Percentiles rank a stretch among this genome's conserved stretches.
Conservation (phyloP, 441 rosid species). For the Pelargonium hybrid region DNA sequence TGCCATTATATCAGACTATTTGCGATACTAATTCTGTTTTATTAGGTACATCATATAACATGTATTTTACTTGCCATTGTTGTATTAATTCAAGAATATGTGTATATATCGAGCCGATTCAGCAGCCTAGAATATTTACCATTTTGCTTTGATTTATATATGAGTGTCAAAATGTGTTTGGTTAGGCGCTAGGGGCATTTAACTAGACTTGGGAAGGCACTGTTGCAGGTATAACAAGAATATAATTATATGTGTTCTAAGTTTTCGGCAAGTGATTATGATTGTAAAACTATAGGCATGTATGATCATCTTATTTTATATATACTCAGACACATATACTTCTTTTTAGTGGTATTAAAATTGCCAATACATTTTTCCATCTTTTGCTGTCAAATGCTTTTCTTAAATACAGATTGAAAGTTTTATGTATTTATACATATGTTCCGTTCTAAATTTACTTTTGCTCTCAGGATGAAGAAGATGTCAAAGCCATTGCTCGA, state of each 20-base stretch:
- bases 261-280: no score
- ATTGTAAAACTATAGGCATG: no score
- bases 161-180: neutral
- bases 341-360: neutral
- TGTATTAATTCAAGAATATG: neutral
- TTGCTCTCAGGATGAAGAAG: constrained; percentile 85
- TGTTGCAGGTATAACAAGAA: no score
- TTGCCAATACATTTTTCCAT: neutral
- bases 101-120: neutral
- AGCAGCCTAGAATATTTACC: neutral
- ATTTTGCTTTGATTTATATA: neutral
- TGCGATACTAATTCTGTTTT: neutral
- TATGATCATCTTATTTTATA: no score
- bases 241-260: no score
- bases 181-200: no score
- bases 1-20: neutral
- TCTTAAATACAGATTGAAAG: neutral
- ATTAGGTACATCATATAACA: neutral
- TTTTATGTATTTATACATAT: neutral
- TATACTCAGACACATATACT: neutral
- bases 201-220: no score
- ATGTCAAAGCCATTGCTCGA: constrained; percentile 95
- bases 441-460: constrained; percentile 3
- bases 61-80: neutral
- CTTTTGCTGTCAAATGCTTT: neutral